Evolutionary conservation across 305 asterid species (phyloP).

Genomic region (Withania somnifera): DNA sequence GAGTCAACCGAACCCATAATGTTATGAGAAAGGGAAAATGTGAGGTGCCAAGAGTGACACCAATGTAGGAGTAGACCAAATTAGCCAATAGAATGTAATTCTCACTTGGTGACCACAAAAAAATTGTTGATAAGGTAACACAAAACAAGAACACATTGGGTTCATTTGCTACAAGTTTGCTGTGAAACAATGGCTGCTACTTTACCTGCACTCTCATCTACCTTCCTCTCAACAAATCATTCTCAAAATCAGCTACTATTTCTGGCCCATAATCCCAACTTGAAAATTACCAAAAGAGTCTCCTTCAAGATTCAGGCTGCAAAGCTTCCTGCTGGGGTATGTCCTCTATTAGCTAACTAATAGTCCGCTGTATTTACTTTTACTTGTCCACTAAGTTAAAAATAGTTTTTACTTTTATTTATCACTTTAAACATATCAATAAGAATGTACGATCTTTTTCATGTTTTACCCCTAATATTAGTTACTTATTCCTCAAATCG

Average conservation of each 20-base stretch:
- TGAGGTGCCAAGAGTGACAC: not conserved
- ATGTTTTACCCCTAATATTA: too few relatives aligned
- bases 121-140: not conserved
- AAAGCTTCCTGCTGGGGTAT: conserved; percentile 77
- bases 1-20: too few relatives aligned
- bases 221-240: conserved; percentile 23
- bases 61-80: not conserved
- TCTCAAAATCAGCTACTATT: not conserved
- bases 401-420: too few relatives aligned
- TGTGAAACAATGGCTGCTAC: not conserved
- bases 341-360: not conserved
- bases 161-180: not conserved
- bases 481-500: too few relatives aligned
- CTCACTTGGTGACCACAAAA: not conserved
- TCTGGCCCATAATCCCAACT: not conserved
- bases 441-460: too few relatives aligned
- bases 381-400: too few relatives aligned
- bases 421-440: too few relatives aligned
- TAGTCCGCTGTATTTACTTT: too few relatives aligned
- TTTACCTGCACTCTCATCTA: conserved; percentile 37
- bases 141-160: not conserved
- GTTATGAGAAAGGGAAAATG: not conserved
- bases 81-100: not conserved
- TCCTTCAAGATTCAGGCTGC: conserved; percentile 56
- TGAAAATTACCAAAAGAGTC: conserved; percentile 6